phyloP scores from a whole-genome alignment of 495 filamentous ascomycete genomes.

The Pseudevernia furfuracea region DNA sequence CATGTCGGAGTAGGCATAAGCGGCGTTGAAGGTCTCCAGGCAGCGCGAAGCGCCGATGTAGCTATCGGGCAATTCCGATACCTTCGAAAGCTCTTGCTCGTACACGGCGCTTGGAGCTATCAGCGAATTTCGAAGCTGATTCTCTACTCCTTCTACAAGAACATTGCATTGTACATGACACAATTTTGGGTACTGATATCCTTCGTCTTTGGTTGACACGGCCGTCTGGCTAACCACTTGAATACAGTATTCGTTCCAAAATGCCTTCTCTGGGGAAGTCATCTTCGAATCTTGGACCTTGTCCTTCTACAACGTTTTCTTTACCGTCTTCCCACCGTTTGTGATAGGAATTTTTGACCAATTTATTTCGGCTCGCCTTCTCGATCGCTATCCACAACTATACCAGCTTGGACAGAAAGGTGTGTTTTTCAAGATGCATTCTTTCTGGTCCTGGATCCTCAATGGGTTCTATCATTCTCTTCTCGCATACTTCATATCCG shows the following conservation, averaged over 20 bases:
- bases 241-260: constrained; percentile 85
- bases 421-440: constrained; percentile 82
- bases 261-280: constrained; percentile 93
- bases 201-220: constrained; percentile 10
- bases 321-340: constrained; percentile 88
- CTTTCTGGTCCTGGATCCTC: constrained; percentile 84
- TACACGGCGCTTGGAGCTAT: constrained; percentile 97
- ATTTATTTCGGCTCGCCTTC: constrained; percentile 89
- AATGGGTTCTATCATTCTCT: constrained; percentile 97
- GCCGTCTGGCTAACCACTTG: constrained; percentile 31
- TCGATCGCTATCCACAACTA: constrained; percentile 94
- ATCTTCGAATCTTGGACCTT: constrained; percentile 99
- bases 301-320: constrained; percentile 99
- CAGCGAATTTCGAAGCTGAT: constrained; percentile 95
- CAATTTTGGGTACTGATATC: constrained; percentile 83
- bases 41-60: constrained; percentile 91
- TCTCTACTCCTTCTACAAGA: constrained; percentile 98
- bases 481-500: constrained; percentile 75
- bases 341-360: constrained; percentile 97
- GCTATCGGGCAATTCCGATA: constrained; percentile 95
- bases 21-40: constrained; percentile 97
- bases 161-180: constrained; percentile 96
- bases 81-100: constrained; percentile 86
- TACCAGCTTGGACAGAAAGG: constrained; percentile 91
- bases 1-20: constrained; percentile 98